phyloP scores from a whole-genome alignment of 352 stramenopile genomes.

The Plasmopara viticola region DNA sequence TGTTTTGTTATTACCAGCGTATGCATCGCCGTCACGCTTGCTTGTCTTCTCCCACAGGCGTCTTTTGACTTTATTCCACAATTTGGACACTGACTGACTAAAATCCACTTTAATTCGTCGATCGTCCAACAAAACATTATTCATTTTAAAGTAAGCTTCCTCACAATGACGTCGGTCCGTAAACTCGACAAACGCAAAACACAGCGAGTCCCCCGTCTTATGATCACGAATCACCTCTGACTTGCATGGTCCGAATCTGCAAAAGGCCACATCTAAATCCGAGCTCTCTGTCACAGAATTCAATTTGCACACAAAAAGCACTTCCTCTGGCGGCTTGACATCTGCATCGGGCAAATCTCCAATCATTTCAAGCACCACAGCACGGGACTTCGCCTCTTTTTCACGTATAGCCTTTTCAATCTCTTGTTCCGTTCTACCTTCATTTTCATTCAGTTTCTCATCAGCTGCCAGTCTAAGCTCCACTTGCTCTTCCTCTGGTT shows the following conservation, averaged over 20 bases:
- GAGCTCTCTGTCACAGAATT: constrained; percentile 92
- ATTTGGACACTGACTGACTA: constrained; percentile 96
- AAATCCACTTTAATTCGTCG: constrained; percentile 95
- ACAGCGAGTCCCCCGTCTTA: constrained; percentile 96
- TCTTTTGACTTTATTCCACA: constrained; percentile 91
- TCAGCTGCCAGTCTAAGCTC: constrained; percentile 85
- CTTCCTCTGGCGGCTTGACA: constrained; percentile 95
- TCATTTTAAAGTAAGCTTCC: constrained; percentile 99
- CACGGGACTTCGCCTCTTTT: constrained; percentile 92
- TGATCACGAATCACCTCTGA: constrained; percentile 95
- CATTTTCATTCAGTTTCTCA: constrained; percentile 76
- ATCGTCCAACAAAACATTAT: constrained; percentile 99
- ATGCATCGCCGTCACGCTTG: constrained; percentile 45
- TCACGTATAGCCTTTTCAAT: constrained; percentile 84
- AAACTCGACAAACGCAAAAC: constrained; percentile 99
- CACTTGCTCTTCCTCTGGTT: constrained; percentile 89
- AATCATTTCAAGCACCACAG: constrained; percentile 98
- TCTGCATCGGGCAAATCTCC: constrained; percentile 97
- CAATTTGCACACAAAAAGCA: constrained; percentile 98
- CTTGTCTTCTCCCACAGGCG: constrained; percentile 55
- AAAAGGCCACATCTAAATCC: constrained; percentile 94
- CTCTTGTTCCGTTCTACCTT: constrained; percentile 77
- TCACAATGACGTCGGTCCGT: constrained; percentile 89
- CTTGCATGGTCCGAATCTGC: constrained; percentile 83
- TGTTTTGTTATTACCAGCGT: constrained; percentile 28